Conservation (phyloP, 345 rosid species). For the Schrenkiella parvula region DNA sequence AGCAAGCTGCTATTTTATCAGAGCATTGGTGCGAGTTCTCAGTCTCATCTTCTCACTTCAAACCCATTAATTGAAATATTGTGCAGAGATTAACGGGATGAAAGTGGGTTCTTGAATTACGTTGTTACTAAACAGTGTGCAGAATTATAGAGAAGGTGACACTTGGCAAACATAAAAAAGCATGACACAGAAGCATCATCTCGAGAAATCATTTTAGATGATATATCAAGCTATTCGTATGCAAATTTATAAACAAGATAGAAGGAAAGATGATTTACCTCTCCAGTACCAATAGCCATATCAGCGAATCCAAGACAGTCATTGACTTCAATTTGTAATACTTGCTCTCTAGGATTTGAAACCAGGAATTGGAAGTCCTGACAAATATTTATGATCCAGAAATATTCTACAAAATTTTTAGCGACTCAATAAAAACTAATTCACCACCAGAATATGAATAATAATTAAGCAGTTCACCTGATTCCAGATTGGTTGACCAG, state of each 20-base stretch:
- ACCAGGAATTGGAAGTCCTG: slow-evolving; percentile 98
- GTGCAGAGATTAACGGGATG: slow-evolving; percentile 5
- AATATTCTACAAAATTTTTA: neutral
- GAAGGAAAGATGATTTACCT: slow-evolving; percentile 48
- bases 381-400: slow-evolving; percentile 24
- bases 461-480: slow-evolving; percentile 53
- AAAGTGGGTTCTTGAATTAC: neutral
- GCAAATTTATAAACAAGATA: neutral
- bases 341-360: slow-evolving; percentile 81
- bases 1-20: neutral
- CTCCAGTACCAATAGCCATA: slow-evolving; percentile 72
- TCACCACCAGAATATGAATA: slow-evolving; percentile 9
- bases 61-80: neutral
- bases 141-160: neutral
- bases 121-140: neutral
- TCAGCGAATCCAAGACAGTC: slow-evolving; percentile 85
- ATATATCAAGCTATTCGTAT: neutral
- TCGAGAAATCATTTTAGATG: neutral
- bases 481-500: slow-evolving; percentile 98
- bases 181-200: neutral
- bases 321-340: slow-evolving; percentile 70
- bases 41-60: slow-evolving; percentile 6
- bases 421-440: neutral
- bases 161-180: neutral
- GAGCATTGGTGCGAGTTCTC: neutral